A percentile compares a stretch with the other conserved stretches of the same genome.
phyloP scores from a whole-genome alignment of 2,329 filamentous ascomycete species.

The Chaetomium olivaceum region DNA sequence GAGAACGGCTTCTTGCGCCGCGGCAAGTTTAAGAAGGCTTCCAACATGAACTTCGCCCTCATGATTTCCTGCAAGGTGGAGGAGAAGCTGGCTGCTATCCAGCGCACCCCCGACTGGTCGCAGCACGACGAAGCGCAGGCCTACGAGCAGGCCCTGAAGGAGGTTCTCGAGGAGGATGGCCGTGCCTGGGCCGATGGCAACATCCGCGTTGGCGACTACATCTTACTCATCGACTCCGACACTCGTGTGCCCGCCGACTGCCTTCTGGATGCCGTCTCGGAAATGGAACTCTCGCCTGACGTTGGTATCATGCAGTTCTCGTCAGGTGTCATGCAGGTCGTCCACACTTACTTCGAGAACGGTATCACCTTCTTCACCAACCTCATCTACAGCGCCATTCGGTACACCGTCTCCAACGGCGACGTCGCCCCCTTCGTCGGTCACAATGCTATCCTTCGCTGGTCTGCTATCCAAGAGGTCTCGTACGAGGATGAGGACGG shows the following conservation, averaged over 20 bases:
- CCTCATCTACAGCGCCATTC: slow-evolving; percentile 74
- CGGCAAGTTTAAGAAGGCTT: slow-evolving; percentile 71
- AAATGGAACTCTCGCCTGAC: slow-evolving; percentile 78
- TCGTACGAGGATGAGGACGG: slow-evolving; percentile 69
- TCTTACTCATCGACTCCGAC: slow-evolving; percentile 76
- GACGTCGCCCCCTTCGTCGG: slow-evolving; percentile 78
- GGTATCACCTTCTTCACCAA: slow-evolving; percentile 73
- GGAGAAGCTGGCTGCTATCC: slow-evolving; percentile 61
- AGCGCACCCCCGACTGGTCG: slow-evolving; percentile 63
- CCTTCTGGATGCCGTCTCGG: slow-evolving; percentile 74
- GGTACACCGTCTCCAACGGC: slow-evolving; percentile 74
- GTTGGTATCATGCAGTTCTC: slow-evolving; percentile 79
- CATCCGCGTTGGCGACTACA: slow-evolving; percentile 82
- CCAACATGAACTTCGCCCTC: slow-evolving; percentile 71
- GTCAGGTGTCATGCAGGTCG: slow-evolving; percentile 77
- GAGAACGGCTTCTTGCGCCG: slow-evolving; percentile 62
- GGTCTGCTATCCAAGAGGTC: slow-evolving; percentile 73
- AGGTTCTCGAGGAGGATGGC: slow-evolving; percentile 66
- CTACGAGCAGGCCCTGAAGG: slow-evolving; percentile 65
- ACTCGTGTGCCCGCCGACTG: slow-evolving; percentile 77
- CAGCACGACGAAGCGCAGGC: slow-evolving; percentile 67
- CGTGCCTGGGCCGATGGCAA: slow-evolving; percentile 82
- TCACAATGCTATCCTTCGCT: slow-evolving; percentile 76
- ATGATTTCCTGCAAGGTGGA: slow-evolving; percentile 71
- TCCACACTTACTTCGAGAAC: slow-evolving; percentile 70